Evolutionary conservation across 2,329 filamentous ascomycete species (phyloP).

Genomic region (Colletotrichum musicola): DNA sequence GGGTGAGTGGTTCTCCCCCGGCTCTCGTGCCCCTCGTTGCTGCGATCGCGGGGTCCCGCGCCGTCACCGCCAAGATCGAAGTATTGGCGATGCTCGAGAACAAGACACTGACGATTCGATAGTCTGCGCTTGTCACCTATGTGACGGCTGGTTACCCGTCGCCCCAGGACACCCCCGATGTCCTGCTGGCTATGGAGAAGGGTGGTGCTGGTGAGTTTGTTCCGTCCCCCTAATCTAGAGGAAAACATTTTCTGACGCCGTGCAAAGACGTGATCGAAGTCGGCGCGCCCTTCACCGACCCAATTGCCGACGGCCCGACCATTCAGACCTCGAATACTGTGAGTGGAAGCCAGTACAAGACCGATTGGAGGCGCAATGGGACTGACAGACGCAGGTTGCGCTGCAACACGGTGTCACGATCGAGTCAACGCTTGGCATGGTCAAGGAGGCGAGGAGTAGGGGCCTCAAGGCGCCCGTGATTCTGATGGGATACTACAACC

Average conservation of each 20-base stretch:
- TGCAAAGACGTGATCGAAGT: constrained; percentile 89
- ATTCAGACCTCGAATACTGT: constrained; percentile 95
- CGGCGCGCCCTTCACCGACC: constrained; percentile 96
- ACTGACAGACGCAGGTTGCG: constrained; percentile 63
- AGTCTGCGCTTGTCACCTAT: constrained; percentile 93
- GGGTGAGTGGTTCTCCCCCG: constrained; percentile 57
- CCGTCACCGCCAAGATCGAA: constrained; percentile 6
- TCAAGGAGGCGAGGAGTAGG: constrained; percentile 80
- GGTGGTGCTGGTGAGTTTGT: constrained; percentile 83
- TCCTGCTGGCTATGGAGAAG: constrained; percentile 90
- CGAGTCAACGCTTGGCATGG: constrained; percentile 82
- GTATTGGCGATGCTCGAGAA: background rate
- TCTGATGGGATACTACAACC: constrained; percentile 99
- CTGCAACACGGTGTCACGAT: constrained; percentile 91
- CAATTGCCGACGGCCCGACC: constrained; percentile 96
- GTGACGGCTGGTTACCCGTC: constrained; percentile 94
- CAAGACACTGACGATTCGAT: constrained; percentile 33
- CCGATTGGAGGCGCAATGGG: constrained; percentile 5
- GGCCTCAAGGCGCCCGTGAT: constrained; percentile 87
- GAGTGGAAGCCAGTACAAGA: constrained; percentile 49
- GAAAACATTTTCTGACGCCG: too few species aligned
- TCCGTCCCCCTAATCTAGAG: background rate
- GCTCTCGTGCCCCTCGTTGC: constrained; percentile 43
- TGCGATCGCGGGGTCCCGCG: constrained; percentile 33
- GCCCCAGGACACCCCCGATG: constrained; percentile 83